A percentile compares a stretch with the other conserved stretches of the same genome.
Evolutionary conservation across 2,329 filamentous ascomycete genomes (phyloP).

Genomic region (Stagonosporopsis vannaccii): DNA sequence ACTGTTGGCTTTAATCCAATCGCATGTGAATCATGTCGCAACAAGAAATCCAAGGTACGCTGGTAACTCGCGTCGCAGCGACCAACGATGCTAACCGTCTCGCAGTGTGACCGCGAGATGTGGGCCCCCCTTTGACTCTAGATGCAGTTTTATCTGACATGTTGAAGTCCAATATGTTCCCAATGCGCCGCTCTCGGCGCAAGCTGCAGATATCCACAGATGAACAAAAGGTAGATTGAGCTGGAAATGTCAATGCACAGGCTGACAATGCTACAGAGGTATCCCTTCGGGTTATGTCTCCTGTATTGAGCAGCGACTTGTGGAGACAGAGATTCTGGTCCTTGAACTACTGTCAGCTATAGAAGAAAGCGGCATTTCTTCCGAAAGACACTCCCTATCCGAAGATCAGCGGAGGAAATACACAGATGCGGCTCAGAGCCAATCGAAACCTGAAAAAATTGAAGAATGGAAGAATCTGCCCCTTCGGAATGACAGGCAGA

Average conservation of each 20-base stretch:
- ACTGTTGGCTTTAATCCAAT: slow-evolving; percentile 26
- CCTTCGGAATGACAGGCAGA: slow-evolving; percentile 19
- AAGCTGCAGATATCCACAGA: slow-evolving; percentile 28
- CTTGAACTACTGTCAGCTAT: slow-evolving; percentile 27
- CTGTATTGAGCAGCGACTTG: slow-evolving; percentile 30
- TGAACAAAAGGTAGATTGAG: slow-evolving; percentile 27
- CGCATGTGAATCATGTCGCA: slow-evolving; percentile 35
- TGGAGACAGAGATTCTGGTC: slow-evolving; percentile 30
- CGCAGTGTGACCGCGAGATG: slow-evolving; percentile 30
- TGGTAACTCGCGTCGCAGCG: background rate
- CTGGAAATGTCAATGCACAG: background rate
- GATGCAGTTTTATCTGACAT: too few relatives aligned
- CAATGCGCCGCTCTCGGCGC: slow-evolving; percentile 22
- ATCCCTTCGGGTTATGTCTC: slow-evolving; percentile 35
- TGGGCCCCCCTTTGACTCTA: background rate
- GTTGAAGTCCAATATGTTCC: slow-evolving; percentile 24
- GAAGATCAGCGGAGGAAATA: slow-evolving; percentile 15
- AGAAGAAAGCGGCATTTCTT: slow-evolving; percentile 14
- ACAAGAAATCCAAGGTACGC: slow-evolving; percentile 38
- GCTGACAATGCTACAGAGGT: slow-evolving; percentile 17
- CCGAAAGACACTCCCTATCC: slow-evolving; percentile 14
- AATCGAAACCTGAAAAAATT: slow-evolving; percentile 28
- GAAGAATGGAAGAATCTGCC: slow-evolving; percentile 33
- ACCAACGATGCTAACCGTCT: slow-evolving; percentile 3
- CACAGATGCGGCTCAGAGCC: slow-evolving; percentile 20